Percentiles rank a stretch among this genome's conserved stretches.
phyloP scores from a whole-genome alignment of 306 rosid species.

The Adenanthera pavonina region DNA sequence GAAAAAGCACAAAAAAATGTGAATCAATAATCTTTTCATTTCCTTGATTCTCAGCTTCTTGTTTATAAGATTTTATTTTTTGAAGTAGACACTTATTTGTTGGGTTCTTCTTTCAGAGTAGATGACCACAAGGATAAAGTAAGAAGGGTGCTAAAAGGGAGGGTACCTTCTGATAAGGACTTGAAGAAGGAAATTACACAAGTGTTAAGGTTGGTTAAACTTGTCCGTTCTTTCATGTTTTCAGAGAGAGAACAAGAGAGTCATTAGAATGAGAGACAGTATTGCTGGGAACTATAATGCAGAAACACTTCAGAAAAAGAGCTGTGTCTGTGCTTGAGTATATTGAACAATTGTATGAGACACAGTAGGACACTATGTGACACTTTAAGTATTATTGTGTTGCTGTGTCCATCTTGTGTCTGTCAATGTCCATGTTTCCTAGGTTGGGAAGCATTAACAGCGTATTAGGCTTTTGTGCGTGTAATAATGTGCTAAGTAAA shows the following conservation, averaged over 20 bases:
- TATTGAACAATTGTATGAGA: background rate
- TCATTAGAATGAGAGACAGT: background rate
- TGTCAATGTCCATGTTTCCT: too few species aligned
- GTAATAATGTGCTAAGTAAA: background rate
- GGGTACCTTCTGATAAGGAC: conserved; percentile 90
- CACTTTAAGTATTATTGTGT: background rate
- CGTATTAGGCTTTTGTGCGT: background rate
- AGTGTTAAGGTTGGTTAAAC: conserved; percentile 67
- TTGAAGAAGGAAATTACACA: conserved; percentile 77
- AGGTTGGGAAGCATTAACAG: background rate
- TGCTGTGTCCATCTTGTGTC: background rate
- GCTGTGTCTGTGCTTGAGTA: background rate
- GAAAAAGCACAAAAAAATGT: conserved; percentile 80
- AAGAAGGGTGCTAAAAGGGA: conserved; percentile 83
- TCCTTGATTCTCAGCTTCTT: conserved; percentile 27
- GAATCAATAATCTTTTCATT: conserved; percentile 38
- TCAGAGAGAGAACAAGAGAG: background rate
- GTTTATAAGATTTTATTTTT: conserved; percentile 34
- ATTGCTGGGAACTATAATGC: background rate
- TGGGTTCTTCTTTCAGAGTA: conserved; percentile 52
- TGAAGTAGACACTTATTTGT: conserved; percentile 36
- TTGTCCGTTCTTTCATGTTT: conserved; percentile 3
- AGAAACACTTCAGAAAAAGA: background rate
- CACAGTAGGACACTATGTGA: background rate
- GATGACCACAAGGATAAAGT: conserved; percentile 82